A percentile compares a stretch with the other conserved stretches of the same genome.
Evolutionary conservation across 345 rosid genomes (phyloP).

Genomic region (Aquilaria sinensis): DNA sequence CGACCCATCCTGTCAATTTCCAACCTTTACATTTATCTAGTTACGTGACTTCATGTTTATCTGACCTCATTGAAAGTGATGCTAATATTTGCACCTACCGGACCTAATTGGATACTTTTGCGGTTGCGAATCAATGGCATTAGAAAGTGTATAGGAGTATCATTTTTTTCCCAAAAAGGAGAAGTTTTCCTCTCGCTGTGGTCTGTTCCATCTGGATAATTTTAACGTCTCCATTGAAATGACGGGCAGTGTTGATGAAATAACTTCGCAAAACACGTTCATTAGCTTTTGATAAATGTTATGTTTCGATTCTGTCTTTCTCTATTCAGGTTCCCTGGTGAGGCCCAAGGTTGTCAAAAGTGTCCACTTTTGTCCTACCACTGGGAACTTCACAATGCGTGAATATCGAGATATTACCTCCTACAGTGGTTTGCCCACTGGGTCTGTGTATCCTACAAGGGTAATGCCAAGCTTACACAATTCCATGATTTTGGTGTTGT

Average conservation of each 20-base stretch:
- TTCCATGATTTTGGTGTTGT: slow-evolving; percentile 7
- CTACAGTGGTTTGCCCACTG: slow-evolving; percentile 84
- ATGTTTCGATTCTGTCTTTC: no score
- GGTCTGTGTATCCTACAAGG: slow-evolving; percentile 97
- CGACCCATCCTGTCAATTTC: background rate
- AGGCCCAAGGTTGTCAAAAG: slow-evolving; percentile 98
- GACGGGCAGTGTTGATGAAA: background rate
- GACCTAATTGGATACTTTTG: slow-evolving; percentile 3
- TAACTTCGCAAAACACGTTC: background rate
- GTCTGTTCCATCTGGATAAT: no score
- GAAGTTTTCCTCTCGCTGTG: no score
- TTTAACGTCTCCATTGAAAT: background rate
- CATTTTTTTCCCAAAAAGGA: no score
- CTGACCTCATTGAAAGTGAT: background rate
- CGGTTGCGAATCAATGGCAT: no score
- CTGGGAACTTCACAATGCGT: slow-evolving; percentile 62
- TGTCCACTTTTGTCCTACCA: slow-evolving; percentile 86
- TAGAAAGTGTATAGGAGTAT: no score
- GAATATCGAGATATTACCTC: slow-evolving; percentile 96
- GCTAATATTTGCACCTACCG: background rate
- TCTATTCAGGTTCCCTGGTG: slow-evolving; percentile 78
- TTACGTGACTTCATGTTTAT: background rate
- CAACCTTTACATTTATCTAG: background rate
- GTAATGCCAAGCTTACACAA: slow-evolving; percentile 30
- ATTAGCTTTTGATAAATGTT: no score